Conservation (phyloP, 495 filamentous ascomycete genomes). For the Talaromyces thailandensis region DNA sequence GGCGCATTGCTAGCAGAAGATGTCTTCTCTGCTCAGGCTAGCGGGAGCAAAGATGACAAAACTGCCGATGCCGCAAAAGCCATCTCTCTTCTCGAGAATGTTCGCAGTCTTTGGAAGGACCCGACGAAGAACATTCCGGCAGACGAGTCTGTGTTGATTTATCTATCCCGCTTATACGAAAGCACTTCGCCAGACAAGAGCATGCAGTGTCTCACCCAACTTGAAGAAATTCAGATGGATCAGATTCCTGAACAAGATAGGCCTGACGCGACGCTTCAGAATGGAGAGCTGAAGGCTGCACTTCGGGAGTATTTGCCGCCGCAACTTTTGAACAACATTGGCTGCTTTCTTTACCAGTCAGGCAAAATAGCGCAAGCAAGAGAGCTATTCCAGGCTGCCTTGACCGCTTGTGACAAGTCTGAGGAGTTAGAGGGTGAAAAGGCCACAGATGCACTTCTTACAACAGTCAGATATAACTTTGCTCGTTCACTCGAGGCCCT, state of each 20-base stretch:
- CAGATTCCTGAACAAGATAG: slow-evolving; percentile 59
- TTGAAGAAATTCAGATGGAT: slow-evolving; percentile 78
- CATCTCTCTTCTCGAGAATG: slow-evolving; percentile 68
- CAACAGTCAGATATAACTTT: slow-evolving; percentile 91
- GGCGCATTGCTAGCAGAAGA: slow-evolving; percentile 90
- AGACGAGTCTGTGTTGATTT: slow-evolving; percentile 84
- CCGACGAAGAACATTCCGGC: slow-evolving; percentile 72
- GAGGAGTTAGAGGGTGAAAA: slow-evolving; percentile 46
- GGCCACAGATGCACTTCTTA: slow-evolving; percentile 86
- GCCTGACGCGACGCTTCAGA: slow-evolving; percentile 57
- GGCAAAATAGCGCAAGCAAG: slow-evolving; percentile 77
- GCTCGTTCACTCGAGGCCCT: slow-evolving; percentile 91
- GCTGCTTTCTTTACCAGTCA: slow-evolving; percentile 81
- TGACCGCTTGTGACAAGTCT: slow-evolving; percentile 74
- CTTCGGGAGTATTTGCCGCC: slow-evolving; percentile 73
- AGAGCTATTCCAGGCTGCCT: slow-evolving; percentile 76
- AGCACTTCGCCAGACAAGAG: slow-evolving; percentile 76
- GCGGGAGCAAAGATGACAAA: slow-evolving; percentile 77
- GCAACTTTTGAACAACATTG: slow-evolving; percentile 93
- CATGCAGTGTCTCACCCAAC: slow-evolving; percentile 78
- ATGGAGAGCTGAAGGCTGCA: slow-evolving; percentile 44
- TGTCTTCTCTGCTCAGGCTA: slow-evolving; percentile 67
- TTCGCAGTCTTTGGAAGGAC: slow-evolving; percentile 83
- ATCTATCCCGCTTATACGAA: slow-evolving; percentile 87
- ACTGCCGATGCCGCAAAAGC: slow-evolving; percentile 74